Evolutionary conservation across 2,329 filamentous ascomycete species (phyloP).

Genomic region (Sclerotinia spermophila): DNA sequence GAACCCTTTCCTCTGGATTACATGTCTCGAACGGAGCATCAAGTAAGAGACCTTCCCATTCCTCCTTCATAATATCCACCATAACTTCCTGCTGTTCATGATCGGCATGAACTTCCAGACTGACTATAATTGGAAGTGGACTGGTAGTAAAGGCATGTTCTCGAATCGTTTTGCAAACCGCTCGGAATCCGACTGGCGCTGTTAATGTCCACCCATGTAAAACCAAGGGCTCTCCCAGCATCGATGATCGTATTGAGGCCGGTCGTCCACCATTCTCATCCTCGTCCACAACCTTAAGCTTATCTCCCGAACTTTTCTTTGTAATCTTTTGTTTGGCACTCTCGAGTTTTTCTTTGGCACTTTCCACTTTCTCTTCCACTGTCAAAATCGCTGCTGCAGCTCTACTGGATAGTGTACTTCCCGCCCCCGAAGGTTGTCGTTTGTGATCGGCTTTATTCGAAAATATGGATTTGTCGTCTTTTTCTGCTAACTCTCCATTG

Average conservation of each 20-base stretch:
- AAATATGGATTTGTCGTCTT: constrained; percentile 31
- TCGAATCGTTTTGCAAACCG: constrained; percentile 76
- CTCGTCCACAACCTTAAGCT: constrained; percentile 18
- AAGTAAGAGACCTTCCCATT: constrained; percentile 74
- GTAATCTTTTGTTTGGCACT: constrained; percentile 28
- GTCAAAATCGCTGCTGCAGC: constrained; percentile 27
- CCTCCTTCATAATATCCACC: constrained; percentile 89
- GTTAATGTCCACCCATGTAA: constrained; percentile 86
- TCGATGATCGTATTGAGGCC: constrained; percentile 30
- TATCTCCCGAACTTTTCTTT: constrained; percentile 22
- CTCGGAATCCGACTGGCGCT: constrained; percentile 78
- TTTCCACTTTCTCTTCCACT: constrained; percentile 30
- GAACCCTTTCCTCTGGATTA: constrained; percentile 53
- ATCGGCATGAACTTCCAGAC: constrained; percentile 84
- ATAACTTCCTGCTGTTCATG: constrained; percentile 82
- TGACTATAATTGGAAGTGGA: constrained; percentile 82
- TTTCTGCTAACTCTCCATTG: constrained; percentile 60
- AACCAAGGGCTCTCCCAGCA: constrained; percentile 66
- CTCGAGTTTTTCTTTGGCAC: constrained; percentile 28
- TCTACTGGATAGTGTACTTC: constrained; percentile 36
- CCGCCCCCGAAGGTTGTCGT: constrained; percentile 31
- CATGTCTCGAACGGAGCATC: constrained; percentile 49
- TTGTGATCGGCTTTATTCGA: constrained; percentile 47
- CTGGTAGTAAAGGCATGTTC: constrained; percentile 74
- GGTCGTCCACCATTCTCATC: constrained; percentile 31